Evolutionary conservation across 2,329 filamentous ascomycete species (phyloP).

Genomic region (Aspergillus ibericus): DNA sequence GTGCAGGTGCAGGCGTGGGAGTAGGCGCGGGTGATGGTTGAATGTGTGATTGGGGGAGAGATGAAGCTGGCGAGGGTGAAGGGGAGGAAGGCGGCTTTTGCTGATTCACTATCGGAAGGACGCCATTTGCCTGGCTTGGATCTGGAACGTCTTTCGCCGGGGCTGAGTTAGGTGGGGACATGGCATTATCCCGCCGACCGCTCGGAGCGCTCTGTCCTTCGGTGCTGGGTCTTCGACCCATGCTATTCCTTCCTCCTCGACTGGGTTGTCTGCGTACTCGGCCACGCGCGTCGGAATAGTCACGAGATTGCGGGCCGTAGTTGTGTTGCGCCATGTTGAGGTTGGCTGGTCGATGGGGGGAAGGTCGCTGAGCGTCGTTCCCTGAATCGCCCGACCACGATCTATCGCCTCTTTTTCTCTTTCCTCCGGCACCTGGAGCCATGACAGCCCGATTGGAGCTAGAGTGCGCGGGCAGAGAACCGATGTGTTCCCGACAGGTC

Average conservation of each 20-base stretch:
- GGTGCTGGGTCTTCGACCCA: slow-evolving; percentile 35
- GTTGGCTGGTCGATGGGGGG: slow-evolving; percentile 48
- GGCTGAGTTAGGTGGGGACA: slow-evolving; percentile 33
- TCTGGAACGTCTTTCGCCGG: slow-evolving; percentile 33
- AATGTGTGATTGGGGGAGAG: slow-evolving; percentile 19
- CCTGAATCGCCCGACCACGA: slow-evolving; percentile 45
- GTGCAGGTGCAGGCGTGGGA: slow-evolving; percentile 2
- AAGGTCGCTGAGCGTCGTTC: slow-evolving; percentile 44
- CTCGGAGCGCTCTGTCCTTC: slow-evolving; percentile 37
- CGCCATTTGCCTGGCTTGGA: slow-evolving; percentile 30
- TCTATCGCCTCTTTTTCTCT: slow-evolving; percentile 56
- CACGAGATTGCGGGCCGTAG: slow-evolving; percentile 39
- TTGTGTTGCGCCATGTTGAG: slow-evolving; percentile 56
- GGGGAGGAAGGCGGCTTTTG: slow-evolving; percentile 22
- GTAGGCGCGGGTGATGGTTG: slow-evolving; percentile 21
- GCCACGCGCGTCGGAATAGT: slow-evolving; percentile 40
- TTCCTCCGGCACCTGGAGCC: slow-evolving; percentile 52
- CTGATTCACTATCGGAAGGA: slow-evolving; percentile 17
- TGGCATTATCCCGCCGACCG: slow-evolving; percentile 30
- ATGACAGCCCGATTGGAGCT: slow-evolving; percentile 40
- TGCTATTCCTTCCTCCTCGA: slow-evolving; percentile 40
- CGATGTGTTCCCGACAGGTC: slow-evolving; percentile 26
- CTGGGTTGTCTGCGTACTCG: slow-evolving; percentile 38
- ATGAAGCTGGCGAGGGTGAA: slow-evolving; percentile 15
- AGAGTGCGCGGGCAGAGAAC: slow-evolving; percentile 29